Conservation (phyloP, 1,284 basidiomycete genomes). For the Exsudoporus floridanus region DNA sequence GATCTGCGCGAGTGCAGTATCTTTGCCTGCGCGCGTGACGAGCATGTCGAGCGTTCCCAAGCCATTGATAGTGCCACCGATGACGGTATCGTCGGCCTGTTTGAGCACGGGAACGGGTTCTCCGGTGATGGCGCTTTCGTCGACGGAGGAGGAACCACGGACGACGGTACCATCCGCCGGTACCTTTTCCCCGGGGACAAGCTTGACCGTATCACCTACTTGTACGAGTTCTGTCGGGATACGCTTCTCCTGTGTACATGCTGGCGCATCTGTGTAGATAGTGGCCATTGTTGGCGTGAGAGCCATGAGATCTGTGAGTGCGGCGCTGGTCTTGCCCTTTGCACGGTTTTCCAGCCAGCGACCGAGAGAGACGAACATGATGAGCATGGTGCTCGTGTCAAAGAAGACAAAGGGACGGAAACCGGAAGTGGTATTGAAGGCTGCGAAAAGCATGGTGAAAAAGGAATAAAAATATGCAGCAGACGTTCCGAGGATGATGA, state of each 20-base stretch:
- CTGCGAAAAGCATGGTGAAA: conserved; percentile 65
- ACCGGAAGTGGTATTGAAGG: conserved; percentile 61
- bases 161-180: conserved; percentile 94
- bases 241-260: conserved; percentile 81
- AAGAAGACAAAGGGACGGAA: conserved; percentile 92
- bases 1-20: conserved; percentile 95
- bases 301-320: conserved; percentile 93
- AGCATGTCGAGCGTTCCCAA: conserved; percentile 94
- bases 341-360: conserved; percentile 96
- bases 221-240: conserved; percentile 95
- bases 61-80: conserved; percentile 97
- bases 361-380: conserved; percentile 95
- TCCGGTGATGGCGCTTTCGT: conserved; percentile 97
- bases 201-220: conserved; percentile 90
- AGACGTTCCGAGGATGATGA: conserved; percentile 93
- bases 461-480: conserved; percentile 92
- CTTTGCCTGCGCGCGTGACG: conserved; percentile 93
- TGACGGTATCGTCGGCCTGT: conserved; percentile 78
- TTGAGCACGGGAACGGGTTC: conserved; percentile 93
- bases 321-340: conserved; percentile 96
- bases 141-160: conserved; percentile 83
- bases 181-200: conserved; percentile 95
- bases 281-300: conserved; percentile 94
- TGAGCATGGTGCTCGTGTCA: conserved; percentile 98
- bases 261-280: conserved; percentile 84